Base-by-base conservation (phyloP, 306 rosid genomes). In the Hippophae tibetana region DNA sequence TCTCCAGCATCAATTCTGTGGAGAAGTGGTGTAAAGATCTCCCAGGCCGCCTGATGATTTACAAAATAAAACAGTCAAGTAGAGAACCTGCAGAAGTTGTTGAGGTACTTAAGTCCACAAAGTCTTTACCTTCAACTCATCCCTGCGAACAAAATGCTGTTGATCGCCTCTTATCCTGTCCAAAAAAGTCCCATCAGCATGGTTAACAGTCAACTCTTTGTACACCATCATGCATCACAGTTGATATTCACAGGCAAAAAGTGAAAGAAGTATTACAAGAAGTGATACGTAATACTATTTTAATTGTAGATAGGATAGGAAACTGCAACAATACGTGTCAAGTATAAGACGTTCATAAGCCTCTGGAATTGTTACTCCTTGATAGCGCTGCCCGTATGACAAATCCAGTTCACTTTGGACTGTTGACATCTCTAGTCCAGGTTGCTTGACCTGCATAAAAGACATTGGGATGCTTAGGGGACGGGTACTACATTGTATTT, bases 281-380 rank as follows among this genome's bases (percentile, higher is more conserved):
- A 45, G 50, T 41, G 4, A 66, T 6, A 45, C 23, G 26, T 13
- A 23, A 31, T 31, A 2, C 3, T 31, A 41, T 10, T 40, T 6
- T 9, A 31, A 48, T 49, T 59, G 61, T 42, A 52, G 23, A 54
- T 61, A 42, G 5, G 6, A 31, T 31, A 31, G 38, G 38, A 31
- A 31, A 31, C 38, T 2, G 38, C 38, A 31, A 52, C 74, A 41
- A 86, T 92, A 88, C 99, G 97, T 88, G 75, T 92, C 99, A 5
- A 92, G 99, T 69, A 88, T 92, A 65, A 92, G 86, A 60, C 99
- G 96, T 72, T 92, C 99, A 18, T 92, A 92, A 52, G 99, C 97
- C 82, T 85, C 99, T 7, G 97, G 99, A 64, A 92, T 92, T 66
- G 74, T 44, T n/a, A 82, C 64, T 10, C 69, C 86, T 51, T 88